Conservation (phyloP, 495 filamentous ascomycete genomes). For the Xanthoparmelia taractica region DNA sequence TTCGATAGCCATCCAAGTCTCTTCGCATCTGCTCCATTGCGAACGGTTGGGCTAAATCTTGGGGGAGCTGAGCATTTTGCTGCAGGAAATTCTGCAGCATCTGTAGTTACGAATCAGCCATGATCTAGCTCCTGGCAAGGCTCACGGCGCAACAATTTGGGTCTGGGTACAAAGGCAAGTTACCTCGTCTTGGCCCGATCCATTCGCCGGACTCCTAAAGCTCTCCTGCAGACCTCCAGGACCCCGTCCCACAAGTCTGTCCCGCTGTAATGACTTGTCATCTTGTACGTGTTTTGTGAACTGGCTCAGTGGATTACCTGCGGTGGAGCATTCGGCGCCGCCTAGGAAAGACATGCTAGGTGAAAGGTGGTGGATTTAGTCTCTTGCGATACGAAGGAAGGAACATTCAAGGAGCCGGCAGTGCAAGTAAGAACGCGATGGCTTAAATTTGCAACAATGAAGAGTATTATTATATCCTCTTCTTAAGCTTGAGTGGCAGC, state of each 20-base stretch:
- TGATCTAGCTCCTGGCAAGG: not conserved
- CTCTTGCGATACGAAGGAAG: not conserved
- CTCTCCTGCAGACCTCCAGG: conserved; percentile 55
- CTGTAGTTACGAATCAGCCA: conserved; percentile 36
- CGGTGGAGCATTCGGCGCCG: conserved; percentile 94
- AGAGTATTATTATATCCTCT: not conserved
- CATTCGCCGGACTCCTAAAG: conserved; percentile 55
- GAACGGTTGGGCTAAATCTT: conserved; percentile 48
- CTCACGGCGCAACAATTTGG: not conserved
- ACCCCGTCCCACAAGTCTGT: conserved; percentile 68
- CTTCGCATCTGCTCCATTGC: conserved; percentile 63
- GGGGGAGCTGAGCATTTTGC: conserved; percentile 53
- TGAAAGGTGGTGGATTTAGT: not conserved
- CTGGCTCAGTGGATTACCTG: conserved; percentile 90
- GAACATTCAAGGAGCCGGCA: not conserved
- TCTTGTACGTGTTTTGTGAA: conserved; percentile 92
- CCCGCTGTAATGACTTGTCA: conserved; percentile 88
- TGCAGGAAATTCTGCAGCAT: conserved; percentile 93
- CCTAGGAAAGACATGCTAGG: conserved; percentile 81
- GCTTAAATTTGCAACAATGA: not conserved
- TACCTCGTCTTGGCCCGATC: conserved; percentile 57
- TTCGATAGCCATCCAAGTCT: conserved; percentile 54
- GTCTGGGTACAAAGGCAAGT: conserved; percentile 12
- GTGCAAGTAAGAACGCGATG: not conserved
- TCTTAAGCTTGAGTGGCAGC: not conserved